Base-by-base conservation (phyloP, 371 early-diverging fungal genomes). In the Zychaea mexicana region DNA sequence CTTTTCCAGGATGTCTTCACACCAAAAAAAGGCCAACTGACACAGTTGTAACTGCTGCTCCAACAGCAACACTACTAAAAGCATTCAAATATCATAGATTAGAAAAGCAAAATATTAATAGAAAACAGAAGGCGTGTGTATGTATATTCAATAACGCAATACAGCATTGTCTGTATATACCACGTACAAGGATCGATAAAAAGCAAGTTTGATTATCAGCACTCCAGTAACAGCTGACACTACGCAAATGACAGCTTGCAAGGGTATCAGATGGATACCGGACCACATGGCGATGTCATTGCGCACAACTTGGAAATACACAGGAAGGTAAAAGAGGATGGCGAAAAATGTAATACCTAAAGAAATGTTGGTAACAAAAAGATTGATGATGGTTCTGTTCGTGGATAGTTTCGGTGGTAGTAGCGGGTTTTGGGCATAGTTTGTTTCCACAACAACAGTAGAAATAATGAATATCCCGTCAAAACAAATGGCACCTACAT, bases 291-390 rank as follows among this genome's bases (percentile, higher is more conserved):
- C 85, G 13, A 62, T 58, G 39, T 80, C 76, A 9, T 73, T 72
- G 36, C 71, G 71, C 9, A 92, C 91, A 38, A 93, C 85, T 64
- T 90, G 92, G 75, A 91, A 92, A 73, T 89, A 95, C 6, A 92
- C 73, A n/a, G 96, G 94, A 0, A 90, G 64, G 36, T 84, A 85
- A 60, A 80, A 89, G 7, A 86, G 66, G 0, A 80, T 76, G 36
- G 75, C 67, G 58, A 77, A 88, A 68, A 87, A 90, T 0, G 79
- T 66, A 42, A 80, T 74, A 4, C 88, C 81, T 56, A 86, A 75
- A 56, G 82, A 87, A 64, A 86, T 81, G 12, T 84, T 84, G 13
- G 78, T 68, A 0, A 70, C 46, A 52, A 82, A 71, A 9, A 86
- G 66, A 3, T 77, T 68, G 3, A 74, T 68, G 10, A 88, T 74